These are phyloP conservation scores for Malassezia furfur DNA, from an alignment of 1,284 basidiomycete genomes.

Conservation along the genomic window DNA sequence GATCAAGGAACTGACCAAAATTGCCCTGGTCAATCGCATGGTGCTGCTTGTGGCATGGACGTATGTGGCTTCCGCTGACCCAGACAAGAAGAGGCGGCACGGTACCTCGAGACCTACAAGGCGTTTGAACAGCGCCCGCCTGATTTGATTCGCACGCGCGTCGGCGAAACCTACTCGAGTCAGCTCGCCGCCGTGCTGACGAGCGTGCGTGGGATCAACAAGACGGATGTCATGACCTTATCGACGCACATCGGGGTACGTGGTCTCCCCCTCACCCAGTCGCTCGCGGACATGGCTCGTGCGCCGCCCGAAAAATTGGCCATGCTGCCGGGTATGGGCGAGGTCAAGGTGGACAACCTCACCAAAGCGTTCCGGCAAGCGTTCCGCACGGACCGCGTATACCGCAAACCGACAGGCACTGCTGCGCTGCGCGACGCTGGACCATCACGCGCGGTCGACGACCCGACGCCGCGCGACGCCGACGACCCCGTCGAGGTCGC, in stretches of 20 bases:
- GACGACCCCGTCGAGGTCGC: not conserved
- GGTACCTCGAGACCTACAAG: slow-evolving; percentile 83
- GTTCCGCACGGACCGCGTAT: slow-evolving; percentile 40
- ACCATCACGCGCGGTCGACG: not conserved
- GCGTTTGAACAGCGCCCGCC: slow-evolving; percentile 87
- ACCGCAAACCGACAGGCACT: not conserved
- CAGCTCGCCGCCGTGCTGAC: slow-evolving; percentile 78
- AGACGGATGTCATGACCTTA: slow-evolving; percentile 89
- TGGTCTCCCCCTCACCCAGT: slow-evolving; percentile 49
- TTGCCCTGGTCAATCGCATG: slow-evolving; percentile 69
- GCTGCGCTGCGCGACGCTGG: not conserved
- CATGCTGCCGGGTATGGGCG: slow-evolving; percentile 82
- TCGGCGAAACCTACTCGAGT: slow-evolving; percentile 75
- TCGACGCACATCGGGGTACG: slow-evolving; percentile 84
- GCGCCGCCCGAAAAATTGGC: slow-evolving; percentile 61
- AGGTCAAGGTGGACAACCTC: slow-evolving; percentile 71
- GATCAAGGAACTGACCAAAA: slow-evolving; percentile 82
- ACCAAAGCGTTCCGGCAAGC: slow-evolving; percentile 53
- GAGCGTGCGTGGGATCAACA: slow-evolving; percentile 84
- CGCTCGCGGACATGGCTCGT: slow-evolving; percentile 7
- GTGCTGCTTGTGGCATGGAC: slow-evolving; percentile 87
- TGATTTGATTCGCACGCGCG: slow-evolving; percentile 82
- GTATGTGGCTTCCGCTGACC: slow-evolving; percentile 52
- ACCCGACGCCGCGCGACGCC: not conserved
- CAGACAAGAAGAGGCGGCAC: slow-evolving; percentile 72